phyloP scores from a whole-genome alignment of 2,329 filamentous ascomycete genomes.

The Phaeomoniella chlamydospora region DNA sequence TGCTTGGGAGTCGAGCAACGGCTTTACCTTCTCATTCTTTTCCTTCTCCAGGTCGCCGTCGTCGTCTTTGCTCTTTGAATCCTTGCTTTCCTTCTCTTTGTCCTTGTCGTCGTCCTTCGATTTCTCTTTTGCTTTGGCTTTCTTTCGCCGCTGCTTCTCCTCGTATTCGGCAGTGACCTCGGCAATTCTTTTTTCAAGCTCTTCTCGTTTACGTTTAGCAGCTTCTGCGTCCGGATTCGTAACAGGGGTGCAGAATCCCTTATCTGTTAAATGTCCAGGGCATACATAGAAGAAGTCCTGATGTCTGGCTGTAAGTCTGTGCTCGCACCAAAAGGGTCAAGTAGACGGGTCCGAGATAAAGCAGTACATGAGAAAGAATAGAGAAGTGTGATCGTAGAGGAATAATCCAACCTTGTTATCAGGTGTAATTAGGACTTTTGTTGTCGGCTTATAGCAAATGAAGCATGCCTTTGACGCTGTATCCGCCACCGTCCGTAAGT shows the following conservation, averaged over 20 bases:
- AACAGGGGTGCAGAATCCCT: slow-evolving; percentile 55
- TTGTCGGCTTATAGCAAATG: slow-evolving; percentile 79
- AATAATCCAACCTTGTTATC: slow-evolving; percentile 84
- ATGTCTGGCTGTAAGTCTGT: too few species aligned
- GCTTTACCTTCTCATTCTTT: slow-evolving; percentile 41
- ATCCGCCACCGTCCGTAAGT: slow-evolving; percentile 75
- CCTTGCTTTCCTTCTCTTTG: slow-evolving; percentile 32
- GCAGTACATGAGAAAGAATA: not conserved
- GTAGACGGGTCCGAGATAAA: not conserved
- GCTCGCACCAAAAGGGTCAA: not conserved
- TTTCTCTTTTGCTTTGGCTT: slow-evolving; percentile 50
- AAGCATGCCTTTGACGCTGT: slow-evolving; percentile 72
- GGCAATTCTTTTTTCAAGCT: slow-evolving; percentile 29
- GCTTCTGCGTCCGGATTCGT: slow-evolving; percentile 27
- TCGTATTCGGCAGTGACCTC: slow-evolving; percentile 45
- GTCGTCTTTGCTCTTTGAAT: slow-evolving; percentile 27
- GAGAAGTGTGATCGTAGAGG: too few species aligned
- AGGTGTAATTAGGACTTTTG: slow-evolving; percentile 74
- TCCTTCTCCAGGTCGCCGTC: slow-evolving; percentile 24
- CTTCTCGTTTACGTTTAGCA: slow-evolving; percentile 26
- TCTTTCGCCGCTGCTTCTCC: slow-evolving; percentile 59
- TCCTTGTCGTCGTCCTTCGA: slow-evolving; percentile 33
- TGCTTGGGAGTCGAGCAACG: too few species aligned
- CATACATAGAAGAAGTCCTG: slow-evolving; percentile 91
- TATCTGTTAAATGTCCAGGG: slow-evolving; percentile 65